phyloP scores from a whole-genome alignment of 495 filamentous ascomycete species.

The Articulospora tetracladia region DNA sequence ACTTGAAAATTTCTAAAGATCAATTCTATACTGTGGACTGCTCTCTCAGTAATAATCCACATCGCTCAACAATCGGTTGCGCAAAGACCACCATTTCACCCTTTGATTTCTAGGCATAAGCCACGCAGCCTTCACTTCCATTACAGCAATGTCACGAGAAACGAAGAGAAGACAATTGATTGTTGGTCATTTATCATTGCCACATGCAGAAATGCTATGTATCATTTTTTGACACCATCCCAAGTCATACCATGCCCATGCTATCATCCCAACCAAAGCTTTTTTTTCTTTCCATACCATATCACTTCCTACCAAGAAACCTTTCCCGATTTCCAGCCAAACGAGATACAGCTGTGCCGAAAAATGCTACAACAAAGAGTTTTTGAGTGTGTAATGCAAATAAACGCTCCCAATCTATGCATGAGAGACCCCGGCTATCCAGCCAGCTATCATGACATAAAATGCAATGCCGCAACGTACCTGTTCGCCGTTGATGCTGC shows the following conservation, averaged over 20 bases:
- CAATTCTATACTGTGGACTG: too few species aligned
- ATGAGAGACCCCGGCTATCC: conserved; percentile 16
- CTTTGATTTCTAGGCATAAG: too few species aligned
- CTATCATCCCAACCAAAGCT: conserved; percentile 2
- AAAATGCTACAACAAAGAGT: not conserved
- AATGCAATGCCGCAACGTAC: conserved; percentile 25
- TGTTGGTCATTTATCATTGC: not conserved
- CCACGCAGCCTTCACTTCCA: too few species aligned
- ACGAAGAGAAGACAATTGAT: not conserved
- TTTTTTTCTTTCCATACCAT: not conserved
- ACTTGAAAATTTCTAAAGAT: too few species aligned
- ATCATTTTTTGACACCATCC: not conserved
- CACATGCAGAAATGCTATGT: not conserved
- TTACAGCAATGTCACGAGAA: too few species aligned
- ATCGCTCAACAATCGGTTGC: too few species aligned
- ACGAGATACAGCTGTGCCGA: conserved; percentile 2
- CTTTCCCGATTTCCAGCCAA: not conserved
- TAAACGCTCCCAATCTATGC: conserved; percentile 13
- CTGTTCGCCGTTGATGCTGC: conserved; percentile 25
- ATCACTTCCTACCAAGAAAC: not conserved
- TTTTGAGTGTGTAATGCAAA: conserved; percentile 12
- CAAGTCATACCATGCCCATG: not conserved
- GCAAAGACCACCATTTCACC: too few species aligned
- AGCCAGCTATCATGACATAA: conserved; percentile 24
- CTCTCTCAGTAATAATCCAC: too few species aligned